A percentile compares a stretch with the other conserved stretches of the same genome.
phyloP scores from a whole-genome alignment of 1,139 yeast genomes.

The Protomyces arabidopsidicola region DNA sequence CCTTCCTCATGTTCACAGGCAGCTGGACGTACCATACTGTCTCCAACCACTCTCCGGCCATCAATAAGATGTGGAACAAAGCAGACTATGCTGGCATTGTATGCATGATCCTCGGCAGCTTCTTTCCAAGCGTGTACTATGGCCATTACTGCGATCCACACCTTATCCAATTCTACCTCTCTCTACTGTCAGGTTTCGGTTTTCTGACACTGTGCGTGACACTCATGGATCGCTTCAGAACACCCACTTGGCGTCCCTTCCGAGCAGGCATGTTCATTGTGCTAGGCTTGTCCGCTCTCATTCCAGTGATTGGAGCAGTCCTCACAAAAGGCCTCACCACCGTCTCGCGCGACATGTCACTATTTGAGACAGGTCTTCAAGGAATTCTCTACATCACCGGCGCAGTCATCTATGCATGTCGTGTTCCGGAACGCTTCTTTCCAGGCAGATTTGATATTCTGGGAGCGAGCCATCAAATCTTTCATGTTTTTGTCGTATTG shows the following conservation, averaged over 20 bases:
- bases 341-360: conserved; percentile 51
- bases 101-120: conserved; percentile 66
- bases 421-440: conserved; percentile 67
- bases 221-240: conserved; percentile 59
- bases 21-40: conserved; percentile 74
- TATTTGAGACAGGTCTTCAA: conserved; percentile 61
- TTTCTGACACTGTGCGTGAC: conserved; percentile 60
- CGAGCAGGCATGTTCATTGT: conserved; percentile 73
- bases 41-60: conserved; percentile 64
- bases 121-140: conserved; percentile 65
- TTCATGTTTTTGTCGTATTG: conserved; percentile 72
- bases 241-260: conserved; percentile 66
- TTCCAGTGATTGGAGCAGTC: conserved; percentile 61
- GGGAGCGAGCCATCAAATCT: conserved; percentile 74
- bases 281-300: conserved; percentile 73
- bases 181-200: conserved; percentile 55
- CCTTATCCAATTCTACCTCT: conserved; percentile 47
- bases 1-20: conserved; percentile 58
- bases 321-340: conserved; percentile 44
- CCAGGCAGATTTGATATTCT: conserved; percentile 47
- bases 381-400: conserved; percentile 73
- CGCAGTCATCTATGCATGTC: conserved; percentile 68
- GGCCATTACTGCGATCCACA: conserved; percentile 54
- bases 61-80: conserved; percentile 66
- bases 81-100: conserved; percentile 86